A percentile compares a stretch with the other conserved stretches of the same genome.
phyloP scores from a whole-genome alignment of 2,329 filamentous ascomycete genomes.

The Talaromyces sp. region DNA sequence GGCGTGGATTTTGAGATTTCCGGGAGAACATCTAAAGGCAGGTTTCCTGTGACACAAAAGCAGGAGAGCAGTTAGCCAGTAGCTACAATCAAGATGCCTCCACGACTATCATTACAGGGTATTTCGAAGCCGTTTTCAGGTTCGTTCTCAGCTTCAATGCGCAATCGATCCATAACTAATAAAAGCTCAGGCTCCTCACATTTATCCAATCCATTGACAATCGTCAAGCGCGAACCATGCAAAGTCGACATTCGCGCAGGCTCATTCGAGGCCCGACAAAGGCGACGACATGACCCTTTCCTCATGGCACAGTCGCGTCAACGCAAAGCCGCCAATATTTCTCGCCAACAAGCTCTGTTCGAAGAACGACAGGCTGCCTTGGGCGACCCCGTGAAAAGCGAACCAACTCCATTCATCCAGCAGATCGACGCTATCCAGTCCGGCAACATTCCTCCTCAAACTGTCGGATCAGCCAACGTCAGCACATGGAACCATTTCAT shows the following conservation, averaged over 20 bases:
- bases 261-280: conserved; percentile 61
- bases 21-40: conserved; percentile 7
- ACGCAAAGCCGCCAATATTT: conserved; percentile 77
- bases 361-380: conserved; percentile 61
- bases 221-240: conserved; percentile 52
- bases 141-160: conserved; percentile 39
- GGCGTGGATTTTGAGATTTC: conserved; percentile 31
- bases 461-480: conserved; percentile 17
- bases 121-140: conserved; percentile 59
- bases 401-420: conserved; percentile 75
- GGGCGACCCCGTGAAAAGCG: conserved; percentile 77
- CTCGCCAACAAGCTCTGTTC: conserved; percentile 67
- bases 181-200: conserved; percentile 17
- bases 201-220: conserved; percentile 43
- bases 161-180: background rate
- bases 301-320: conserved; percentile 75
- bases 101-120: conserved; percentile 60
- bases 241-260: conserved; percentile 60
- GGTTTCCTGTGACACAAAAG: background rate
- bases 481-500: conserved; percentile 72
- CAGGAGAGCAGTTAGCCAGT: background rate
- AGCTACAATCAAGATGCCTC: conserved; percentile 56
- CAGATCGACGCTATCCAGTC: conserved; percentile 65
- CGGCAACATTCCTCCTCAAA: conserved; percentile 20
- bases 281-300: conserved; percentile 74